Conservation (phyloP, 495 filamentous ascomycete species). For the Saxophila tyrrhenica region DNA sequence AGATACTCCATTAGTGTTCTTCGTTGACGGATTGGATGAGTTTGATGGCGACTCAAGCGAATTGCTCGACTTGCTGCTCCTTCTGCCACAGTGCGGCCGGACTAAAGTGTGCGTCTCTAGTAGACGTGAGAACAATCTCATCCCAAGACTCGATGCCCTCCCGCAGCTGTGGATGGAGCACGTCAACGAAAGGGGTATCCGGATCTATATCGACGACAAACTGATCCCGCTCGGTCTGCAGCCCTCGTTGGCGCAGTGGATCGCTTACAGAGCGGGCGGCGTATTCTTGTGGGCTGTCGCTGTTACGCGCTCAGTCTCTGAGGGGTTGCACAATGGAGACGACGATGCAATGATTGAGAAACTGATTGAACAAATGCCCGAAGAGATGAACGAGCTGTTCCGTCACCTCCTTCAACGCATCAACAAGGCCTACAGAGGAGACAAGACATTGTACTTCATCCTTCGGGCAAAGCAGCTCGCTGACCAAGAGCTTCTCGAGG, state of each 20-base stretch:
- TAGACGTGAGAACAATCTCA: neutral
- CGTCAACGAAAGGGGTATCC: neutral
- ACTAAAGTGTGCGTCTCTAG: neutral
- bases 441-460: no score
- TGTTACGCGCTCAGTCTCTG: neutral
- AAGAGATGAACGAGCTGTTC: neutral
- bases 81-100: neutral
- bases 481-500: no score
- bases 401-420: neutral
- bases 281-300: neutral
- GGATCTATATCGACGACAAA: neutral
- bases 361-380: neutral
- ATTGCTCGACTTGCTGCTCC: neutral
- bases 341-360: neutral
- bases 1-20: no score
- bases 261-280: neutral
- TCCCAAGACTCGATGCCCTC: neutral
- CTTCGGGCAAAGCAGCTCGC: no score
- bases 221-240: neutral
- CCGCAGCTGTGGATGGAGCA: neutral
- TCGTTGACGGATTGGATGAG: neutral
- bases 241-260: neutral
- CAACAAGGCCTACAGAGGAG: no score
- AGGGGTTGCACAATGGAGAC: neutral
- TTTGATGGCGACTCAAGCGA: neutral